Base-by-base conservation (phyloP, 164 flowering plant genomes). In the Liriodendron chinense region DNA sequence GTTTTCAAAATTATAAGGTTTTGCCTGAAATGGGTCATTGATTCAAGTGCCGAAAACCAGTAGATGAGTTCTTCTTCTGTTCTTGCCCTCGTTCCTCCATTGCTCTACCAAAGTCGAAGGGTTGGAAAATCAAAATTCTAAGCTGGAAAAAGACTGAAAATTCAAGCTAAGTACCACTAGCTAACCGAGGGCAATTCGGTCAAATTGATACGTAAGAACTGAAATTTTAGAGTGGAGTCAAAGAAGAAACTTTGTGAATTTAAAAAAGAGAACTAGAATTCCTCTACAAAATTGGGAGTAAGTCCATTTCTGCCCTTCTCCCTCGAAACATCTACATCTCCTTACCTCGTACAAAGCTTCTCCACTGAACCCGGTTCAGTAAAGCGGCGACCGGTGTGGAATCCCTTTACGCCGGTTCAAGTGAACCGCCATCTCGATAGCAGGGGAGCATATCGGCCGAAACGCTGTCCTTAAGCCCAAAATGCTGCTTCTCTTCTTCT, bases 331-430 rank as follows among this genome's bases (percentile, higher is more conserved):
- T 21, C 9, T 20, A 20, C 63, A 57, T 9, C 66, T 20, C 23
- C 23, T 62, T 62, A 7, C 21, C 21, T 3, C 9, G 23, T 22
- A 67, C 2, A 67, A 13, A 67, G 1, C 47, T 26, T 16, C 34
- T 28, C 12, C 20, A 67, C 1, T 22, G 26, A 2, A 16, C 16
- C 16, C 22, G 3, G 18, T 13, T 87, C 84, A 89, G 68, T 84
- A 85, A 16, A 93, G 83, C 1, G 97, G 94, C 12, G 97, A 83
- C 78, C 97, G 77, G 47, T 88, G 87, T 0, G 98, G 98, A 9
- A 81, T 80, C 43, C 88, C 83, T 86, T 93, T 90, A 53, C 98
- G 82, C 78, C 94, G 87, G 79, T 81, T 91, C 83, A 81, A n/a
- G 18, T 67, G 47, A 14, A 67, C 69, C 1, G 53, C 53, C 56